Conservation (phyloP, 306 rosid species). For the Cucumis melo region DNA sequence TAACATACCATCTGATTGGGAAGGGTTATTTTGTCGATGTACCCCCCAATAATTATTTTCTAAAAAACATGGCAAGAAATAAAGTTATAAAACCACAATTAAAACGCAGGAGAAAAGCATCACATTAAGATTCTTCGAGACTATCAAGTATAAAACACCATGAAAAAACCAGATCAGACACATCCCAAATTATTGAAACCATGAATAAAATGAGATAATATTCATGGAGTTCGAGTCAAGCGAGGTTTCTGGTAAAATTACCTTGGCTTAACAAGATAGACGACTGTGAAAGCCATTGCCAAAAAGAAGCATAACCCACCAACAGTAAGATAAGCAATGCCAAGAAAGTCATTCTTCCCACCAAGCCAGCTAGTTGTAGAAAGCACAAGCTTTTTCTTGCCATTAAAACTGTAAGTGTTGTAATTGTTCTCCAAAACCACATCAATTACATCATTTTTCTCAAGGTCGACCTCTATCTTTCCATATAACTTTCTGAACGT, state of each 20-base stretch:
- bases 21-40: neutral
- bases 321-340: slow-evolving; percentile 32
- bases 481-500: slow-evolving; percentile 16
- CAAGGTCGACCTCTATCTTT: slow-evolving; percentile 13
- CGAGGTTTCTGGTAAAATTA: slow-evolving; percentile 13
- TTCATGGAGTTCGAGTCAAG: neutral
- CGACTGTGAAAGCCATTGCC: slow-evolving; percentile 67
- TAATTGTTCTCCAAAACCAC: slow-evolving; percentile 10
- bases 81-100: neutral
- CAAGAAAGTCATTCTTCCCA: slow-evolving; percentile 17
- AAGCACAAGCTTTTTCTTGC: slow-evolving; percentile 16
- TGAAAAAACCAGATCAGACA: neutral
- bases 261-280: slow-evolving; percentile 89
- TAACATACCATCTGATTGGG: neutral
- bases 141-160: neutral
- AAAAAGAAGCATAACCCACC: slow-evolving; percentile 82
- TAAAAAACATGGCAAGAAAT: neutral
- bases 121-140: neutral
- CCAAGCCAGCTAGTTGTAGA: slow-evolving; percentile 19
- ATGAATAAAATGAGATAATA: neutral
- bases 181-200: neutral
- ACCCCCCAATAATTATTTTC: neutral
- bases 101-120: neutral
- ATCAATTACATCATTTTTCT: neutral
- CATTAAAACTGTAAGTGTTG: slow-evolving; percentile 14